Evolutionary conservation across 129 eudicot genomes (phyloP).

Genomic region (Escallonia herrerae): DNA sequence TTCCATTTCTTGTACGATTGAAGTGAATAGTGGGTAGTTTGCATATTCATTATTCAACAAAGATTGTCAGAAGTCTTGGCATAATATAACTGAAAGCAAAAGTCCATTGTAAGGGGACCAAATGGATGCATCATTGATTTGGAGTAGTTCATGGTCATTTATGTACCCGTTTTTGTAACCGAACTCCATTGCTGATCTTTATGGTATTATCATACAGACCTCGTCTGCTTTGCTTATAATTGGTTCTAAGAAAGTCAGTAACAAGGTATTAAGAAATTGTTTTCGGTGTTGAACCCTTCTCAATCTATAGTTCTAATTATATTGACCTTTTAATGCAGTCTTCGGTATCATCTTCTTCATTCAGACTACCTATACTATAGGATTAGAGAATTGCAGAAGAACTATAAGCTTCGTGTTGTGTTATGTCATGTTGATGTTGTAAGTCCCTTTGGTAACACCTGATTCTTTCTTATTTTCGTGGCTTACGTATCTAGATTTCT

Average conservation of each 20-base stretch:
- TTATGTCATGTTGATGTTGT: conserved; percentile 97
- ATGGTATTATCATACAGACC: not conserved
- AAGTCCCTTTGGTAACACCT: conserved; percentile 21
- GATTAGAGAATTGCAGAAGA: conserved; percentile 83
- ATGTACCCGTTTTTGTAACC: not conserved
- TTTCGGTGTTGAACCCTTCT: not conserved
- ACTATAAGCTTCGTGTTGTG: conserved; percentile 80
- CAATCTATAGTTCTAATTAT: conserved; percentile 4
- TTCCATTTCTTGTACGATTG: not conserved
- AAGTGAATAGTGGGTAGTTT: not conserved
- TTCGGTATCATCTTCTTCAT: conserved; percentile 93
- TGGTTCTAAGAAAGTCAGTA: not conserved
- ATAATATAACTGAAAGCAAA: not conserved
- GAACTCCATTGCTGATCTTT: not conserved
- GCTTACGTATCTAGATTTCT: not conserved
- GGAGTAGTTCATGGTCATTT: not conserved
- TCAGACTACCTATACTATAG: conserved; percentile 94
- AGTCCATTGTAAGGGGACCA: not conserved
- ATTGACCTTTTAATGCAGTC: conserved; percentile 37
- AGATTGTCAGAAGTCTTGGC: not conserved
- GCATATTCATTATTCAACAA: not conserved
- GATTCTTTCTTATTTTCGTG: not conserved
- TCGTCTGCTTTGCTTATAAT: not conserved
- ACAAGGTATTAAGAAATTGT: not conserved
- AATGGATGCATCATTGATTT: not conserved